Evolutionary conservation across 192 early-diverging fungal species (phyloP), one percentile per base, ranked within the genome.

Genomic region (Coemansia sp.): DNA sequence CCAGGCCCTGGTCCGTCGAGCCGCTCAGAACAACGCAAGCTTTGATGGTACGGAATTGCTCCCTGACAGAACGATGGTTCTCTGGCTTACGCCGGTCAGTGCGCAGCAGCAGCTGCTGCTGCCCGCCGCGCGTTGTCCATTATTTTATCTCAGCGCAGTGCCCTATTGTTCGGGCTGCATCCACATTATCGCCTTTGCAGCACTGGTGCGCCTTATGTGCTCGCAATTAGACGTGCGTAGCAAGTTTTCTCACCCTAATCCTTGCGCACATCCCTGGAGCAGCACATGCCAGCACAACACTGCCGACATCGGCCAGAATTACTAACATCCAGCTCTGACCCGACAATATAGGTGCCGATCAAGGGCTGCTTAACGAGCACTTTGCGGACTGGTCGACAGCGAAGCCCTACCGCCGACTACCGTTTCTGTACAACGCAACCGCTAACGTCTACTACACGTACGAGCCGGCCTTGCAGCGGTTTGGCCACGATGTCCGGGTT

Each of bases 321-420:
- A 16, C 35, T 38, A 38, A 38, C 35, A 38, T 38, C 35, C 16
- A 16, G 35, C 35, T 38, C 35, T 38, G 35, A 38, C 22, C n/a
- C 25, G 12, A 43, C n/a, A 30, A 32, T 56, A 30, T 71, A 81
- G 93, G 95, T 47, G 94, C 89, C 28, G 96, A 98, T 64, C 96
- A 98, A 70, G 96, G 96, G 1, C 62, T 98, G 46, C 80, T 98
- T 16, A 98, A 98, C 75, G 80, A 80, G 24, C 96, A 88, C 64
- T 97, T 97, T 75, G 68, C 71, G 2, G 77, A 82, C 24, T 98
- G 94, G 94, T 77, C 86, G 1, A 74, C 66, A 6, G 64, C 73
- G 18, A 48, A 67, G 44, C 62, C 87, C 55, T 71, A 81, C 47
- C 69, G 85, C 54, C 81, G 94, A 23, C 58, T 98, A 35, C 93